Evolutionary conservation across 1,284 basidiomycete genomes (phyloP).

Genomic region (Moniliophthora roreri): DNA sequence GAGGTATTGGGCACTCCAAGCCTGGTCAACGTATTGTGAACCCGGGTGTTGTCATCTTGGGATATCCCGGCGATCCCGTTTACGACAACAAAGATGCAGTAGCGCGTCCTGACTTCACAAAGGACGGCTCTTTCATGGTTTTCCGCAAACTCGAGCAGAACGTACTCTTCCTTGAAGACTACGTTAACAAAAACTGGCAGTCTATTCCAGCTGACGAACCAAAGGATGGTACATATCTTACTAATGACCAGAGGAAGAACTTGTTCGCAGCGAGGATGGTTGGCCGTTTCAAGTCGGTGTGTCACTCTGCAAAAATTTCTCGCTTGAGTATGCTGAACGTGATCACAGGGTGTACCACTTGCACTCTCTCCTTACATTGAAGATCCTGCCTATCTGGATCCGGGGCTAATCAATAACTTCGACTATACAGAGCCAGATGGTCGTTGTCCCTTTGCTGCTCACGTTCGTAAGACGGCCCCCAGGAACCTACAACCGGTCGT

Average conservation of each 20-base stretch:
- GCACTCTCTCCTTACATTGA: slow-evolving; percentile 18
- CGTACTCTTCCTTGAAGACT: slow-evolving; percentile 24
- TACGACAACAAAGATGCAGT: slow-evolving; percentile 15
- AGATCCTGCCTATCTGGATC: slow-evolving; percentile 14
- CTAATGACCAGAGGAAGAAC: slow-evolving; percentile 14
- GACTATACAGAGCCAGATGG: slow-evolving; percentile 19
- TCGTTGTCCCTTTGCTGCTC: slow-evolving; percentile 29
- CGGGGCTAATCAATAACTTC: slow-evolving; percentile 24
- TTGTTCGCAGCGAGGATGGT: slow-evolving; percentile 26
- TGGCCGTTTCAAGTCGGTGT: slow-evolving; percentile 26
- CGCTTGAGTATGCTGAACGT: slow-evolving; percentile 1
- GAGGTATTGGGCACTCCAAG: slow-evolving; percentile 17
- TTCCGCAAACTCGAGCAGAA: slow-evolving; percentile 33
- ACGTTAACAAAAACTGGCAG: slow-evolving; percentile 15
- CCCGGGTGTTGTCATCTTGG: slow-evolving; percentile 29
- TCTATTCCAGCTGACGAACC: slow-evolving; percentile 11
- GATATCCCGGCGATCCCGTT: slow-evolving; percentile 27
- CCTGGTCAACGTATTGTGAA: slow-evolving; percentile 26
- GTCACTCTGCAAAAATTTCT: neutral
- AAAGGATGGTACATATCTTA: slow-evolving; percentile 7
- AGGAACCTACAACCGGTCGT: slow-evolving; percentile 24
- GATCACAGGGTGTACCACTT: slow-evolving; percentile 25
- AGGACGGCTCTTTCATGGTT: slow-evolving; percentile 31
- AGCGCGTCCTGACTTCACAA: slow-evolving; percentile 15
- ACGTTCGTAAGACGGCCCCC: slow-evolving; percentile 28